Evolutionary conservation across 2,329 filamentous ascomycete genomes (phyloP).

Genomic region (Ophiocordyceps unilateralis): DNA sequence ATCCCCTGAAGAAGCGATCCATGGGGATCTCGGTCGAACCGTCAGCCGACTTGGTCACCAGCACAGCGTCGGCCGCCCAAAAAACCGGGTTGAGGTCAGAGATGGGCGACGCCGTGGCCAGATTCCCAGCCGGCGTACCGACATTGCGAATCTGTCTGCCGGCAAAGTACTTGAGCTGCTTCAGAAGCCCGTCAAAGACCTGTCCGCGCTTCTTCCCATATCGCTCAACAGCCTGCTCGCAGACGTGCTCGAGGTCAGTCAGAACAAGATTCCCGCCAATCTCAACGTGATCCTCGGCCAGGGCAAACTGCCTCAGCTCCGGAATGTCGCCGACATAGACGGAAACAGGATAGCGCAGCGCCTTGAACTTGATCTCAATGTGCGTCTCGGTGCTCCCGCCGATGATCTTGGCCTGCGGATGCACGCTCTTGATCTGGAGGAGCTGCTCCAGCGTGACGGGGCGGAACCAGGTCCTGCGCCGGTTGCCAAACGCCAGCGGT

Average conservation of each 20-base stretch:
- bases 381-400: constrained; percentile 94
- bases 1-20: constrained; percentile 82
- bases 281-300: constrained; percentile 70
- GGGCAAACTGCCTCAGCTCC: constrained; percentile 66
- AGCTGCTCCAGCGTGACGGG: constrained; percentile 76
- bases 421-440: constrained; percentile 74
- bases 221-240: constrained; percentile 57
- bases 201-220: constrained; percentile 60
- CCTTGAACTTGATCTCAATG: constrained; percentile 98
- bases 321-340: constrained; percentile 88
- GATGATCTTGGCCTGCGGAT: constrained; percentile 82
- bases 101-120: constrained; percentile 89
- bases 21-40: constrained; percentile 77
- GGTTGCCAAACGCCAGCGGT: constrained; percentile 81
- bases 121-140: constrained; percentile 87
- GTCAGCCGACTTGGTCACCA: constrained; percentile 62
- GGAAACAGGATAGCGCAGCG: constrained; percentile 72
- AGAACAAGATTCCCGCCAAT: constrained; percentile 85
- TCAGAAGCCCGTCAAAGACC: constrained; percentile 78
- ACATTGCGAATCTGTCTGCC: constrained; percentile 93
- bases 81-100: constrained; percentile 93
- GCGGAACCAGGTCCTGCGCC: constrained; percentile 83
- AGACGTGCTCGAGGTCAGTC: constrained; percentile 79
- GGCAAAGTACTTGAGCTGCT: constrained; percentile 88
- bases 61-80: constrained; percentile 65